Evolutionary conservation across 352 stramenopile genomes (phyloP), one percentile per base, ranked within the genome.

Genomic region (Salisapilia sapeloensis): DNA sequence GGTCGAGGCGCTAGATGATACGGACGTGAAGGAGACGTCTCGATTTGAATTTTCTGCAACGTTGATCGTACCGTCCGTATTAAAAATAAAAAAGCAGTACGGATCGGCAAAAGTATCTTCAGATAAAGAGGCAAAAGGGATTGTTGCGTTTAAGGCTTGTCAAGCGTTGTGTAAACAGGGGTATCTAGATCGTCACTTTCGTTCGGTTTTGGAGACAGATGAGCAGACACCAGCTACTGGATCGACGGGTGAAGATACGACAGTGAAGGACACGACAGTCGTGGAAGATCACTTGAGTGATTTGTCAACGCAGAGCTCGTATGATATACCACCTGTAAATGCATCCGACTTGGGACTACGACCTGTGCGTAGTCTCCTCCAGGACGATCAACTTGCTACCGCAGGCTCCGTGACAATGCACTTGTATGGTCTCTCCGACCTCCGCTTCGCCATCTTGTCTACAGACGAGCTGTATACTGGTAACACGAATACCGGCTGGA

Each of bases 271-370:
- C 20, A 33, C 11, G 8, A 48, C 17, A 34, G 32, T 24, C n/a
- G n/a, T n/a, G 9, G 36, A 57, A 37, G 51, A 66, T 33, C 60
- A 71, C 26, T 41, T 84, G n/a, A 36, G 42, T 24, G 75, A 91
- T 46, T 28, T 87, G 22, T 79, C 60, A 32, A 80, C 67, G 5
- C 75, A 91, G 30, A 80, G 72, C 29, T 82, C 65, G 17, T 91
- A 91, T 33, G 75, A 91, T 42, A 44, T 91, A 22, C 75, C 75
- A 0, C 69, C 75, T 5, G 66, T 80, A n/a, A 84, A 66, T 40
- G 75, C 71, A 0, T 47, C 38, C 1, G 71, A 87, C 22, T 49
- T 91, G 15, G 77, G 66, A 33, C 48, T 91, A 14, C 46, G 52
- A 11, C 50, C 71, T 9, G 63, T 91, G 41, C 64, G 63, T 24